Conservation (phyloP, 148 eudicot genomes). For the Rhododendron griersonianum region DNA sequence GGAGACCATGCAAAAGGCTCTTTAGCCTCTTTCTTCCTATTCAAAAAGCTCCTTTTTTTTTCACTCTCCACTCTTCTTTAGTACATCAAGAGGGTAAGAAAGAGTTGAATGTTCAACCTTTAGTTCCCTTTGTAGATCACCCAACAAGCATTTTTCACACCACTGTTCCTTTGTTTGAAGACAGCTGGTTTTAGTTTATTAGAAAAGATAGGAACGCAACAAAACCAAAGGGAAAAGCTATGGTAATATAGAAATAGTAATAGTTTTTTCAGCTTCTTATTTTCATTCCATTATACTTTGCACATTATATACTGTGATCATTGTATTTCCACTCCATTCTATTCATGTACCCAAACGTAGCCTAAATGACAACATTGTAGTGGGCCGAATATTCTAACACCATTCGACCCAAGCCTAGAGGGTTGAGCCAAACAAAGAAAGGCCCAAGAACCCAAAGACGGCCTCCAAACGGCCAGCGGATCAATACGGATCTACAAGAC, state of each 20-base stretch:
- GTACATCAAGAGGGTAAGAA: background rate
- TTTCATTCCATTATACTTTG: background rate
- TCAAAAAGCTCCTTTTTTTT: conserved; percentile 22
- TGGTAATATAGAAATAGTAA: background rate
- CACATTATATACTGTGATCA: background rate
- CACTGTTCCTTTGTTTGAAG: conserved; percentile 15
- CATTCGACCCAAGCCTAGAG: background rate
- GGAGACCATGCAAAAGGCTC: conserved; percentile 44
- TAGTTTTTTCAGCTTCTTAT: background rate
- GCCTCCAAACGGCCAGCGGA: background rate
- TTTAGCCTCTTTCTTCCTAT: conserved; percentile 13
- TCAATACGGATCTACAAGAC: background rate
- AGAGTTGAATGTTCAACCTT: conserved; percentile 1
- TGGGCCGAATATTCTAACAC: background rate
- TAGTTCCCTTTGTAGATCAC: background rate
- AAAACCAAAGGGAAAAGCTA: background rate
- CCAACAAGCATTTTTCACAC: background rate
- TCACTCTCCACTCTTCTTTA: background rate
- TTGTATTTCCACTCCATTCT: background rate
- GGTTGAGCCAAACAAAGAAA: background rate
- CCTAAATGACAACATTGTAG: background rate
- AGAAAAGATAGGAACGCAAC: background rate
- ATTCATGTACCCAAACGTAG: background rate
- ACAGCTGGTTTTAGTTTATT: background rate
- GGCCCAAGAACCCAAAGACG: background rate